Evolutionary conservation across 495 filamentous ascomycete genomes (phyloP), one percentile per base, ranked within the genome.

Genomic region (Filosporella fistucella): DNA sequence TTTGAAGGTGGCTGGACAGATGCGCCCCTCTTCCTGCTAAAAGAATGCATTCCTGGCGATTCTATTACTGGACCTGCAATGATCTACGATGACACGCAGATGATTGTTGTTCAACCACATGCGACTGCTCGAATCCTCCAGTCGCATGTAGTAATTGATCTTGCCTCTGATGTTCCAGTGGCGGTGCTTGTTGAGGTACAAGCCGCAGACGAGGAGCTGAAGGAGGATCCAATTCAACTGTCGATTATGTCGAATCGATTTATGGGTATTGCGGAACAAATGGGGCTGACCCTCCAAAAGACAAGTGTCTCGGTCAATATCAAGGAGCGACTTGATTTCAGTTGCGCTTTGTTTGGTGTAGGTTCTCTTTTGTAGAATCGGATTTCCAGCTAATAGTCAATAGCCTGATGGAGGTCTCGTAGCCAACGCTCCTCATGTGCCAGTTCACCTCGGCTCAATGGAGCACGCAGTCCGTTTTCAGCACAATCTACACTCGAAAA

Each of bases 211-310:
- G 33, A 7, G n/a, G n/a, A n/a, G n/a, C n/a, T n/a, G n/a, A 47
- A 42, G 28, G 55, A 42, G 14, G 49, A 59, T 47, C 61, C 61
- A 13, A 53, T 55, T 17, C 52, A 58, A 41, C 46, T 63, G n/a
- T 62, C 58, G 9, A 52, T 61, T 1, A 59, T 63, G 30, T 42
- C 47, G 36, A 45, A 63, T 45, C 55, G 61, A 40, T 63, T 63
- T 42, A 71, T 71, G 67, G 56, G 59, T 4, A 71, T 71, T 45
- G 69, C 69, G 0, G 69, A 72, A 38, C 69, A 72, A 38, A 72
- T 72, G 69, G 68, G 68, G 7, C 59, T 59, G 20, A 60, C 66
- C 3, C 46, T 72, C 18, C 68, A 71, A 38, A 66, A 66, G 30
- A 71, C 67, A 0, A 60, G 56, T 28, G 63, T 72, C 10, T 63